Evolutionary conservation across 225 moss, liverwort and hornwort genomes (phyloP).

Genomic region (Physcomitrellopsis africana): DNA sequence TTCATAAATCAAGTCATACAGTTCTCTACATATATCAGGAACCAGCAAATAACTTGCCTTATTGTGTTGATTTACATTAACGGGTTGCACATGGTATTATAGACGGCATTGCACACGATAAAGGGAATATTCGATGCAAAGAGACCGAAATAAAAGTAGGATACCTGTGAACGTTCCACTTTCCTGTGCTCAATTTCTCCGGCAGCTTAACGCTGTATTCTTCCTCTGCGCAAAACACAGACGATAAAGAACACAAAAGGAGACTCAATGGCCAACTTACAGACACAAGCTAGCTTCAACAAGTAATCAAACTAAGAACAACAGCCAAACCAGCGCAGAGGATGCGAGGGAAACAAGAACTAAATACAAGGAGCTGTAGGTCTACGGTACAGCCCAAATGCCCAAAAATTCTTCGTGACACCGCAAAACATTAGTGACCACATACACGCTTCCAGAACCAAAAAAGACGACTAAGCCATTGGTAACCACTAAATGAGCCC

Average conservation of each 20-base stretch:
- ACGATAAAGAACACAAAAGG: conserved; percentile 30
- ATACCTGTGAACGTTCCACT: conserved; percentile 92
- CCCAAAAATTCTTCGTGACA: no score
- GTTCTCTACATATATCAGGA: no score
- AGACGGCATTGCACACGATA: no score
- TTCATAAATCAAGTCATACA: no score
- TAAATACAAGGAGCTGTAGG: neutral
- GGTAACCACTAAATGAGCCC: conserved; percentile 23
- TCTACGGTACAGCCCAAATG: neutral
- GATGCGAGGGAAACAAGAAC: conserved; percentile 16
- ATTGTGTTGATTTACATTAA: no score
- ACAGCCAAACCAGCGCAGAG: conserved; percentile 23
- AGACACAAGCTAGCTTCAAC: conserved; percentile 13
- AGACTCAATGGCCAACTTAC: conserved; percentile 15
- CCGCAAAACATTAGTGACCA: conserved; percentile 13
- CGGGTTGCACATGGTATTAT: no score
- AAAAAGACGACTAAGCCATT: conserved; percentile 16
- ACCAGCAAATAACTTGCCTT: no score
- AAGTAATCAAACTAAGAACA: neutral
- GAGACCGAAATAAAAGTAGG: conserved; percentile 20
- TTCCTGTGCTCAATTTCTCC: conserved; percentile 79
- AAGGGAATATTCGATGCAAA: neutral
- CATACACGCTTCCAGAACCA: neutral
- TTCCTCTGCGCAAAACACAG: conserved; percentile 51
- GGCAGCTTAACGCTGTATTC: conserved; percentile 83